Evolutionary conservation across 2,329 filamentous ascomycete genomes (phyloP).

Genomic region (Epichloe bromicola): DNA sequence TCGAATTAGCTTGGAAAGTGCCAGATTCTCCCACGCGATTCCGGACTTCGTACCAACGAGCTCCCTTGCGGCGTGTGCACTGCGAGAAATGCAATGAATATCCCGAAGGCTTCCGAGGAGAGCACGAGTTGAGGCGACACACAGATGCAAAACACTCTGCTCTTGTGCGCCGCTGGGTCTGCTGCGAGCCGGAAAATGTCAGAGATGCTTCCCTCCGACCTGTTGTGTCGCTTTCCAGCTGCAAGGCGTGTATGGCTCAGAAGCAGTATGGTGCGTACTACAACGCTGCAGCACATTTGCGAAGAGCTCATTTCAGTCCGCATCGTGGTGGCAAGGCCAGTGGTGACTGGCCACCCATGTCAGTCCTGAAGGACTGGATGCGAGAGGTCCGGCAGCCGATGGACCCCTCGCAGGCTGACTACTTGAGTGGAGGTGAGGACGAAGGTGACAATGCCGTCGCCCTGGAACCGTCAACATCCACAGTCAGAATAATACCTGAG

Average conservation of each 20-base stretch:
- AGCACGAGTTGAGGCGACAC: slow-evolving; percentile 71
- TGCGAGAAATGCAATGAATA: slow-evolving; percentile 71
- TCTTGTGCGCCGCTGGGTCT: slow-evolving; percentile 42
- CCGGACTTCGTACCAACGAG: slow-evolving; percentile 34
- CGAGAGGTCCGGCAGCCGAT: slow-evolving; percentile 41
- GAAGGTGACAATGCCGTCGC: slow-evolving; percentile 21
- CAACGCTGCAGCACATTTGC: slow-evolving; percentile 44
- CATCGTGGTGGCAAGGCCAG: slow-evolving; percentile 42
- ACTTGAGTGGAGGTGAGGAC: slow-evolving; percentile 20
- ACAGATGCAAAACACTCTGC: slow-evolving; percentile 44
- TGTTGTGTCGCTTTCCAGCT: slow-evolving; percentile 38
- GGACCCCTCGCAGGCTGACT: slow-evolving; percentile 15
- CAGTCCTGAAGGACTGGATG: slow-evolving; percentile 47
- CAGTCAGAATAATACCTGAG: slow-evolving; percentile 6
- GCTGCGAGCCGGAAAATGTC: slow-evolving; percentile 33
- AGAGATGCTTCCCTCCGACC: slow-evolving; percentile 29
- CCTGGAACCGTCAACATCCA: slow-evolving; percentile 5
- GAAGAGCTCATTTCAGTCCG: slow-evolving; percentile 44
- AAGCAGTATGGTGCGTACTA: slow-evolving; percentile 48
- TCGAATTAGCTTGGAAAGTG: slow-evolving; percentile 28
- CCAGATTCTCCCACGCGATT: slow-evolving; percentile 25
- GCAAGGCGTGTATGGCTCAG: slow-evolving; percentile 42
- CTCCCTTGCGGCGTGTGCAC: slow-evolving; percentile 56
- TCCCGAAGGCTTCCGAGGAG: slow-evolving; percentile 77
- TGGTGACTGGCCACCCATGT: slow-evolving; percentile 46